phyloP scores from a whole-genome alignment of 352 stramenopile genomes.

The Phytophthora colocasiae region DNA sequence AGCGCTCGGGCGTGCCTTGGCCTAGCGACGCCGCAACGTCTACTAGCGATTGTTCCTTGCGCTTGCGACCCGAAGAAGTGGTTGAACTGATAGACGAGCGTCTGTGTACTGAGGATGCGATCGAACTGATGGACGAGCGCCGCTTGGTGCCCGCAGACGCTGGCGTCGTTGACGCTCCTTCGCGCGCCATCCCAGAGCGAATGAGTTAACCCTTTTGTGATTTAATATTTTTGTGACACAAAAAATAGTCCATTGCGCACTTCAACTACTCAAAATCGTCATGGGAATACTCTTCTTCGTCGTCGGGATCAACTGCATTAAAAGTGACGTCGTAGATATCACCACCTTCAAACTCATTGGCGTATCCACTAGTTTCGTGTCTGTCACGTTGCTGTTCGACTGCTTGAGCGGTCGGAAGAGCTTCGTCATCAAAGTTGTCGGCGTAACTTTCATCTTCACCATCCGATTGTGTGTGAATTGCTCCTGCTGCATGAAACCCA shows the following conservation, averaged over 20 bases:
- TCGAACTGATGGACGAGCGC: not conserved
- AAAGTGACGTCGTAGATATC: constrained; percentile 3
- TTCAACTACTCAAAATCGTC: constrained; percentile 54
- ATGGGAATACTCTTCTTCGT: constrained; percentile 45
- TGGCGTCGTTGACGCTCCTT: too few relatives aligned
- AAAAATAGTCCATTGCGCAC: constrained; percentile 25
- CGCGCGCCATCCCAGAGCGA: too few relatives aligned
- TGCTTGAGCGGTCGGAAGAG: constrained; percentile 13
- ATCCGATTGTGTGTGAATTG: constrained; percentile 9
- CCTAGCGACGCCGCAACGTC: constrained; percentile 28
- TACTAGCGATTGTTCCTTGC: constrained; percentile 30
- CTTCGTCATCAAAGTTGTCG: constrained; percentile 55
- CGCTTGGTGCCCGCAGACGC: too few relatives aligned
- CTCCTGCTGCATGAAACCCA: not conserved
- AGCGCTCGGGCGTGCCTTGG: constrained; percentile 14
- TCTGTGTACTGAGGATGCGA: constrained; percentile 6
- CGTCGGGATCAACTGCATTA: constrained; percentile 13
- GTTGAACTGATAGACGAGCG: constrained; percentile 34
- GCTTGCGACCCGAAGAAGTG: constrained; percentile 22
- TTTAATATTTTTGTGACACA: not conserved
- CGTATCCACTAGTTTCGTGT: constrained; percentile 33
- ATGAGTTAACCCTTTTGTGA: too few relatives aligned
- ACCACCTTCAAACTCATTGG: constrained; percentile 51
- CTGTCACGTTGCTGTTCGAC: constrained; percentile 4
- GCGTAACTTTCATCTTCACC: constrained; percentile 25